Evolutionary conservation across 345 rosid species (phyloP).

Genomic region (Salix arbutifolia): DNA sequence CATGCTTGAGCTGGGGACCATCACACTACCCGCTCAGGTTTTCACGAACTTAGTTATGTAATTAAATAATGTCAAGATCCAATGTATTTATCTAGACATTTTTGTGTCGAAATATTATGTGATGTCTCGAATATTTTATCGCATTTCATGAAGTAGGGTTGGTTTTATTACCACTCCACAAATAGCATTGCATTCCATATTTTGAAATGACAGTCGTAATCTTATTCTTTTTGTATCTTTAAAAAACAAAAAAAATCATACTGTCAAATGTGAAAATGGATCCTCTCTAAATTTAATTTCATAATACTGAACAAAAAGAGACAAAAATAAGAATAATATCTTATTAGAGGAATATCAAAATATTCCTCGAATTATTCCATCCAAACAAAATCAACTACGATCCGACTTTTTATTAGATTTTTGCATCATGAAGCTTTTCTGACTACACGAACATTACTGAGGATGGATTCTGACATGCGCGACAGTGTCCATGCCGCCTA

Average conservation of each 20-base stretch:
- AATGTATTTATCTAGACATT: not conserved
- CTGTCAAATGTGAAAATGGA: not conserved
- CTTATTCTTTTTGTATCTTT: not conserved
- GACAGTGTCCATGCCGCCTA: not conserved
- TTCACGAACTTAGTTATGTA: not conserved
- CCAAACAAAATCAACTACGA: not conserved
- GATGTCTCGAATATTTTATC: not conserved
- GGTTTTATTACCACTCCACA: not conserved
- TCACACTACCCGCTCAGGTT: not conserved
- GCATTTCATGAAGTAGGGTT: not conserved
- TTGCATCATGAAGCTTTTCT: not conserved
- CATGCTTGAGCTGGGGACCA: not conserved
- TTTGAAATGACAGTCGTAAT: not conserved
- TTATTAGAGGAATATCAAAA: not conserved
- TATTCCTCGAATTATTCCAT: not conserved
- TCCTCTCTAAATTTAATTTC: not conserved
- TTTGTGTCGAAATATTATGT: not conserved
- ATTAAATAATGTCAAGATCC: not conserved
- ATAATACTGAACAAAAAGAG: not conserved
- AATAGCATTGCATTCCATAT: not conserved
- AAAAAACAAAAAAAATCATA: too few species aligned
- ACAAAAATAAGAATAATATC: not conserved
- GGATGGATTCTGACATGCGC: not conserved
- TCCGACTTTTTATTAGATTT: not conserved
- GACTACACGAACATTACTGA: not conserved